Evolutionary conservation across 2,329 filamentous ascomycete genomes (phyloP).

Genomic region (Cordyceps pruinosa): DNA sequence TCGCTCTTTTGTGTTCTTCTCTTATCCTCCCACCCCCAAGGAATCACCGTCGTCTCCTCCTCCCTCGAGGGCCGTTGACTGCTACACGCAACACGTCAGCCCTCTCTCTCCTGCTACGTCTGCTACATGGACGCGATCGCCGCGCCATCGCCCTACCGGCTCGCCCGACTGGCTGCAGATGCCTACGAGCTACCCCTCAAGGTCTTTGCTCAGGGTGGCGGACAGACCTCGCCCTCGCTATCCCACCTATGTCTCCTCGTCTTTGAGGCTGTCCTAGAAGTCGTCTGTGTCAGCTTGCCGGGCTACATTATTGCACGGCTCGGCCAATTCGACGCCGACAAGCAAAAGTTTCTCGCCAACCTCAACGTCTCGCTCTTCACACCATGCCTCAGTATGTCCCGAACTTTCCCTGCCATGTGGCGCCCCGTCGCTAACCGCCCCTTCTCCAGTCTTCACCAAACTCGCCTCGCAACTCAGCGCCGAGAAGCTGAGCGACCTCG

Average conservation of each 20-base stretch:
- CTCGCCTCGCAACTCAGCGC: slow-evolving; percentile 89
- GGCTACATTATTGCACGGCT: slow-evolving; percentile 86
- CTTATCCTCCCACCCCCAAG: neutral
- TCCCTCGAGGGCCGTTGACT: neutral
- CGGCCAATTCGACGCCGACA: slow-evolving; percentile 90
- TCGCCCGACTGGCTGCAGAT: slow-evolving; percentile 31
- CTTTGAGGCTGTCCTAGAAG: slow-evolving; percentile 90
- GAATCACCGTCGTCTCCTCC: neutral
- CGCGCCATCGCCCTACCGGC: slow-evolving; percentile 40
- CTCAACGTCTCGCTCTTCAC: slow-evolving; percentile 96
- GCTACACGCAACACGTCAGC: neutral
- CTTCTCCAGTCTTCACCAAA: slow-evolving; percentile 83
- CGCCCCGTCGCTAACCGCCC: neutral
- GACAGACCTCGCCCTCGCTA: slow-evolving; percentile 57
- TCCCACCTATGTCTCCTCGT: slow-evolving; percentile 71
- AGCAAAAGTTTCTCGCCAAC: slow-evolving; percentile 95
- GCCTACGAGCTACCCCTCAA: slow-evolving; percentile 37
- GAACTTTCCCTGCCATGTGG: too few species aligned
- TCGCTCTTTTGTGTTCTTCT: neutral
- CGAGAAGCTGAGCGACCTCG: slow-evolving; percentile 81
- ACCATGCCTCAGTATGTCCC: slow-evolving; percentile 76
- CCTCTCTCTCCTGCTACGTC: slow-evolving; percentile 18
- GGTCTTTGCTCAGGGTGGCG: slow-evolving; percentile 32
- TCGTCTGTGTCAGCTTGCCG: slow-evolving; percentile 88
- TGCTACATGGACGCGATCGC: slow-evolving; percentile 33